Evolutionary conservation across 2,329 filamentous ascomycete species (phyloP).

Genomic region (Xylariaceae sp.): DNA sequence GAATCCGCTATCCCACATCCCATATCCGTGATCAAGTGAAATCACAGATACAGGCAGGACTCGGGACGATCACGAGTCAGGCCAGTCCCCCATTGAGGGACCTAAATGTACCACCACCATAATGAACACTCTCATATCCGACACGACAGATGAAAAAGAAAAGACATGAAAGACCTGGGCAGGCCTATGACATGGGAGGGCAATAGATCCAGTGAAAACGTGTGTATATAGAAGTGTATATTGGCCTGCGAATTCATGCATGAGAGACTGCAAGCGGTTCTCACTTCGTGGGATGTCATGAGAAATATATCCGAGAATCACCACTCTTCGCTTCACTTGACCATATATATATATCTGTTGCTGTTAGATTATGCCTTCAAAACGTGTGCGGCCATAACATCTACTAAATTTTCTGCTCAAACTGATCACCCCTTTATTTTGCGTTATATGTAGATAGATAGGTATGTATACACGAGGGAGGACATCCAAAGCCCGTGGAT

Average conservation of each 20-base stretch:
- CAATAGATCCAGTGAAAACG: background rate
- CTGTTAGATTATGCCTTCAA: too few species aligned
- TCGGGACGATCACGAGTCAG: background rate
- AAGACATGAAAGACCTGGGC: background rate
- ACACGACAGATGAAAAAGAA: constrained; percentile 3
- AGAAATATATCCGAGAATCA: constrained; percentile 18
- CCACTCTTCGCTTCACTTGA: constrained; percentile 11
- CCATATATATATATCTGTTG: too few species aligned
- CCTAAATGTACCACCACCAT: constrained; percentile 8
- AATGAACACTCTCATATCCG: background rate
- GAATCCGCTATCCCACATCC: background rate
- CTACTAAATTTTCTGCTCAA: too few species aligned
- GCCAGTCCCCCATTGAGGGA: background rate
- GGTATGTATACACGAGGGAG: too few species aligned
- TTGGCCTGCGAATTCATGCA: background rate
- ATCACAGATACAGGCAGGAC: background rate
- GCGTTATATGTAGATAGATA: too few species aligned
- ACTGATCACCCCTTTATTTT: background rate
- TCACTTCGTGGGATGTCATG: background rate
- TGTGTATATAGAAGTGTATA: constrained; percentile 16
- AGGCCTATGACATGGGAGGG: background rate
- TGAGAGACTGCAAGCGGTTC: background rate
- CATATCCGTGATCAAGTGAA: background rate
- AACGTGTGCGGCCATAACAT: too few species aligned
- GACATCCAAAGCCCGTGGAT: too few species aligned